Conservation (phyloP, 805 yeast species). For the Nakazawaea anatomiae region DNA sequence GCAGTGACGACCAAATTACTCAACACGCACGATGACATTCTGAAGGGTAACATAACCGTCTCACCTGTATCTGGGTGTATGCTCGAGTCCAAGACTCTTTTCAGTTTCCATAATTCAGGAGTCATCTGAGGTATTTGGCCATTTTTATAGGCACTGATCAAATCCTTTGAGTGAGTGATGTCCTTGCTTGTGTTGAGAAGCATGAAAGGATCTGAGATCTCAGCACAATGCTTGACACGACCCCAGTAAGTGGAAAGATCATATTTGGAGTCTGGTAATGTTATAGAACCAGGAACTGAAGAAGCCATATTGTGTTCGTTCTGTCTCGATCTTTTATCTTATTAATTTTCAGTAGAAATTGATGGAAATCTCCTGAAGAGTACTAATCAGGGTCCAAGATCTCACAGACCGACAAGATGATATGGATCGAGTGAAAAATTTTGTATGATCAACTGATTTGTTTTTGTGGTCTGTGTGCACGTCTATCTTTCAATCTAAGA, state of each 20-base stretch:
- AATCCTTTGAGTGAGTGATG: slow-evolving; percentile 55
- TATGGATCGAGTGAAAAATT: too few species aligned
- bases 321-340: neutral
- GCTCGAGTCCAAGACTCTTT: slow-evolving; percentile 81
- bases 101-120: slow-evolving; percentile 85
- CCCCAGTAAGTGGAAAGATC: slow-evolving; percentile 87
- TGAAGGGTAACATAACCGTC: slow-evolving; percentile 85
- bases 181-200: slow-evolving; percentile 63
- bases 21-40: slow-evolving; percentile 95
- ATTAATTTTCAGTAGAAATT: too few species aligned
- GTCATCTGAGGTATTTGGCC: slow-evolving; percentile 63
- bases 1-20: slow-evolving; percentile 92
- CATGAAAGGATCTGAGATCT: slow-evolving; percentile 89
- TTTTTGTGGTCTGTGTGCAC: too few species aligned
- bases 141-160: slow-evolving; percentile 66
- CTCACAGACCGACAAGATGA: too few species aligned
- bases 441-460: too few species aligned
- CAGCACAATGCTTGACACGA: slow-evolving; percentile 90
- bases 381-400: too few species aligned
- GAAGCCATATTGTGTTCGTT: slow-evolving; percentile 62
- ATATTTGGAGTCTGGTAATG: slow-evolving; percentile 74
- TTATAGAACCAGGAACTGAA: slow-evolving; percentile 74
- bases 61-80: slow-evolving; percentile 97
- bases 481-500: too few species aligned
- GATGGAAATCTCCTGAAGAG: too few species aligned